A percentile compares a stretch with the other conserved stretches of the same genome.
Conservation (phyloP, 169 alveolate species). For the Fabrea salina region DNA sequence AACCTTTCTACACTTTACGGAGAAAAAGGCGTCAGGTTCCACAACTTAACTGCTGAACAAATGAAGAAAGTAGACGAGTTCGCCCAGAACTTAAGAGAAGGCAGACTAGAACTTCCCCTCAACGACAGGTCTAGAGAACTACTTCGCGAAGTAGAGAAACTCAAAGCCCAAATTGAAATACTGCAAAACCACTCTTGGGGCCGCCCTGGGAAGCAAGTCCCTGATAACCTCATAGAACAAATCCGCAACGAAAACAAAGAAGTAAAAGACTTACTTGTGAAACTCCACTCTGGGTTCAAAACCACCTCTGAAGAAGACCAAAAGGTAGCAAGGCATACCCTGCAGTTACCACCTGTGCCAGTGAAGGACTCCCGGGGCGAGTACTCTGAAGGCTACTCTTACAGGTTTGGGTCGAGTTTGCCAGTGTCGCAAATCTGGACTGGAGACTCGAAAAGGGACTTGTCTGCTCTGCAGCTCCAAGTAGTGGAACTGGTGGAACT, state of each 20-base stretch:
- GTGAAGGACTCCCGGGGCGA: neutral
- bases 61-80: slow-evolving; percentile 35
- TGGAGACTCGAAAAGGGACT: slow-evolving; percentile 31
- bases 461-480: slow-evolving; percentile 49
- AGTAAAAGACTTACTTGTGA: slow-evolving; percentile 18
- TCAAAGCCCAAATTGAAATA: slow-evolving; percentile 33
- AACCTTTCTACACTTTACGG: slow-evolving; percentile 13
- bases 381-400: slow-evolving; percentile 24
- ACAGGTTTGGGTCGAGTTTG: slow-evolving; percentile 7
- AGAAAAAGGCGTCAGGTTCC: slow-evolving; percentile 33
- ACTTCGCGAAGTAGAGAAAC: slow-evolving; percentile 3
- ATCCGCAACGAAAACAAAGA: slow-evolving; percentile 24
- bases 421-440: slow-evolving; percentile 22
- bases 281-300: slow-evolving; percentile 17
- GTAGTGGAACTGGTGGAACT: slow-evolving; percentile 44
- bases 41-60: slow-evolving; percentile 35
- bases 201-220: neutral
- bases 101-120: slow-evolving; percentile 31
- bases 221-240: neutral
- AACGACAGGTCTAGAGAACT: slow-evolving; percentile 34
- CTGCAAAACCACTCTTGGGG: slow-evolving; percentile 15
- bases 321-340: neutral
- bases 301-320: neutral
- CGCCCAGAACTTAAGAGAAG: slow-evolving; percentile 28
- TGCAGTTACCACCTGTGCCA: slow-evolving; percentile 31